Percentiles rank a stretch among this genome's conserved stretches.
Evolutionary conservation across 192 early-diverging fungal species (phyloP).

Genomic region (Glomus cerebriforme): DNA sequence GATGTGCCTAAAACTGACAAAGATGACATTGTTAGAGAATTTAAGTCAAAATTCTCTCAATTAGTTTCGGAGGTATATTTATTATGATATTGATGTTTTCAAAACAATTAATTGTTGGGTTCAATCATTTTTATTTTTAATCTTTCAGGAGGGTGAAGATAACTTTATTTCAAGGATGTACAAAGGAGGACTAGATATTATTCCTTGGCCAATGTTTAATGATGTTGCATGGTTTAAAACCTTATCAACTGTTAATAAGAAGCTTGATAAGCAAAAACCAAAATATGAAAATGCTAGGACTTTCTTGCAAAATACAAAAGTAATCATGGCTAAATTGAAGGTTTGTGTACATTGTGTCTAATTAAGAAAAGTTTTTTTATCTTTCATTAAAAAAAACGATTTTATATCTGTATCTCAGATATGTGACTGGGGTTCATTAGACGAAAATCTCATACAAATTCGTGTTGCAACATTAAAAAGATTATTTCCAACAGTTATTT

Average conservation of each 20-base stretch:
- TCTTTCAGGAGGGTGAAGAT: conserved; percentile 18
- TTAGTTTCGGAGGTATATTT: background rate
- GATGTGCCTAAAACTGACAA: conserved; percentile 20
- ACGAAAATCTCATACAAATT: conserved; percentile 17
- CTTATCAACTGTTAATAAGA: background rate
- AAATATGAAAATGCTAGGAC: conserved; percentile 21
- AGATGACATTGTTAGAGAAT: conserved; percentile 15
- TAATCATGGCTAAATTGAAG: conserved; percentile 20
- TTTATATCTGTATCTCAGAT: background rate
- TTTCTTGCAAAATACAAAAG: conserved; percentile 5
- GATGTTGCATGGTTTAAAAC: background rate
- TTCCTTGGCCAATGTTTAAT: conserved; percentile 33
- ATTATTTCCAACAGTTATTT: background rate
- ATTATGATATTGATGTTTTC: background rate
- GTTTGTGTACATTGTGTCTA: background rate
- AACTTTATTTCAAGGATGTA: conserved; percentile 34
- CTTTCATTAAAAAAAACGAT: background rate
- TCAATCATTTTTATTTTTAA: background rate
- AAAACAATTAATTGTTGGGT: background rate
- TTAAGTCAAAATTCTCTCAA: background rate
- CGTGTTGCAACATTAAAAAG: conserved; percentile 4
- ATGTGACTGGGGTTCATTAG: conserved; percentile 28
- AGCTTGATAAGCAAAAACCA: conserved; percentile 2
- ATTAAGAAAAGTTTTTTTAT: background rate
- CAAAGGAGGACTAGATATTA: background rate